phyloP scores from a whole-genome alignment of 208 protist species.

The Leishmania major region DNA sequence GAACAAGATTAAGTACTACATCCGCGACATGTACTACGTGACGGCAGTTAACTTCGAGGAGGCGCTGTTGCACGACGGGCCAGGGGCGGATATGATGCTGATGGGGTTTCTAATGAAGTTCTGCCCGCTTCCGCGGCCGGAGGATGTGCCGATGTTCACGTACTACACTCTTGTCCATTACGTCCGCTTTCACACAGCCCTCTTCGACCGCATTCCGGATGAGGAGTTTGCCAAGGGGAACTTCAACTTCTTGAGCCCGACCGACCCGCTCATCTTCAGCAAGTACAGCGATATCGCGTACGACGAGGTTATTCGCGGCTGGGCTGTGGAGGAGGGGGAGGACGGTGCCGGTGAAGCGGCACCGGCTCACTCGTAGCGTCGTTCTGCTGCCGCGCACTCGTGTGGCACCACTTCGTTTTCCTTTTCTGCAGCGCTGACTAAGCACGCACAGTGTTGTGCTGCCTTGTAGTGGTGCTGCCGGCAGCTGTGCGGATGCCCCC shows the following conservation, averaged over 20 bases:
- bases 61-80: conserved; percentile 78
- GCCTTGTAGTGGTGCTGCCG: background rate
- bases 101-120: conserved; percentile 91
- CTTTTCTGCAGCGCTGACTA: background rate
- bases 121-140: conserved; percentile 81
- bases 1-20: conserved; percentile 88
- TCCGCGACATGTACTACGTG: conserved; percentile 93
- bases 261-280: conserved; percentile 81
- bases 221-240: conserved; percentile 87
- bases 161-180: conserved; percentile 93
- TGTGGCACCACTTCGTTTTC: background rate
- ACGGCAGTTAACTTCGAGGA: conserved; percentile 91
- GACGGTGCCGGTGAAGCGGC: background rate
- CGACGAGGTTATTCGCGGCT: conserved; percentile 69
- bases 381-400: background rate
- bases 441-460: background rate
- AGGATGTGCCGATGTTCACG: conserved; percentile 90
- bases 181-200: conserved; percentile 89
- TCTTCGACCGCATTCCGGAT: conserved; percentile 89
- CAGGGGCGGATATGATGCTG: conserved; percentile 86
- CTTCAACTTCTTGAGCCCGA: conserved; percentile 88
- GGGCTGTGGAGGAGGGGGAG: conserved; percentile 46
- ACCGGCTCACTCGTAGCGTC: conserved; percentile 4
- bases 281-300: conserved; percentile 72
- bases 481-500: background rate